Percentiles rank a stretch among this genome's conserved stretches.
These are phyloP conservation scores for Fusarium buxicola DNA, from an alignment of 2,329 filamentous ascomycete genomes.

Conservation along the genomic window DNA sequence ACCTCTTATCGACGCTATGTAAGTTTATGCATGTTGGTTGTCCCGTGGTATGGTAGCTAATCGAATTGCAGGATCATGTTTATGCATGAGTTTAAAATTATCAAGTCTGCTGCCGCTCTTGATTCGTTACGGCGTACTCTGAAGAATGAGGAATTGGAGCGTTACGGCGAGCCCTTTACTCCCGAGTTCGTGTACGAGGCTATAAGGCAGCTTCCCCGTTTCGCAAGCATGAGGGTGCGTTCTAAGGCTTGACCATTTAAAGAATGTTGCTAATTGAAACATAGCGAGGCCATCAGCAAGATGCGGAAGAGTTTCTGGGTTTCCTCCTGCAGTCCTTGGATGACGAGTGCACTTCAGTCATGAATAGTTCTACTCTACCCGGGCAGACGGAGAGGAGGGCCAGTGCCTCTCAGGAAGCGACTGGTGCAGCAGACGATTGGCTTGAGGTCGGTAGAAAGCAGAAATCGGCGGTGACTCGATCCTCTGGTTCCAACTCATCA, in stretches of 20 bases:
- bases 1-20: slow-evolving; percentile 94
- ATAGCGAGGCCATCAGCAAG: slow-evolving; percentile 93
- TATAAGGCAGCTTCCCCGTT: slow-evolving; percentile 86
- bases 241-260: not conserved
- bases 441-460: slow-evolving; percentile 94
- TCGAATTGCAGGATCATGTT: slow-evolving; percentile 81
- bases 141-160: slow-evolving; percentile 86
- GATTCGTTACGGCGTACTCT: slow-evolving; percentile 80
- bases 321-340: slow-evolving; percentile 93
- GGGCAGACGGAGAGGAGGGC: slow-evolving; percentile 48
- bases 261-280: slow-evolving; percentile 28
- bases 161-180: slow-evolving; percentile 90
- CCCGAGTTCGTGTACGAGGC: slow-evolving; percentile 97
- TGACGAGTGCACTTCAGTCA: slow-evolving; percentile 87
- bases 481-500: slow-evolving; percentile 79
- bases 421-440: slow-evolving; percentile 70
- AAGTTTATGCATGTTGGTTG: slow-evolving; percentile 54
- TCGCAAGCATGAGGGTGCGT: slow-evolving; percentile 89
- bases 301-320: slow-evolving; percentile 96
- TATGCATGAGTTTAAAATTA: slow-evolving; percentile 88
- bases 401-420: slow-evolving; percentile 44
- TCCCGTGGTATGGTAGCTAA: slow-evolving; percentile 6
- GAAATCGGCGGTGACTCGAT: slow-evolving; percentile 85
- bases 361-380: slow-evolving; percentile 56
- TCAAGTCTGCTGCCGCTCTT: slow-evolving; percentile 79